Evolutionary conservation across 345 rosid genomes (phyloP).

Genomic region (Eucalyptus curtisii): DNA sequence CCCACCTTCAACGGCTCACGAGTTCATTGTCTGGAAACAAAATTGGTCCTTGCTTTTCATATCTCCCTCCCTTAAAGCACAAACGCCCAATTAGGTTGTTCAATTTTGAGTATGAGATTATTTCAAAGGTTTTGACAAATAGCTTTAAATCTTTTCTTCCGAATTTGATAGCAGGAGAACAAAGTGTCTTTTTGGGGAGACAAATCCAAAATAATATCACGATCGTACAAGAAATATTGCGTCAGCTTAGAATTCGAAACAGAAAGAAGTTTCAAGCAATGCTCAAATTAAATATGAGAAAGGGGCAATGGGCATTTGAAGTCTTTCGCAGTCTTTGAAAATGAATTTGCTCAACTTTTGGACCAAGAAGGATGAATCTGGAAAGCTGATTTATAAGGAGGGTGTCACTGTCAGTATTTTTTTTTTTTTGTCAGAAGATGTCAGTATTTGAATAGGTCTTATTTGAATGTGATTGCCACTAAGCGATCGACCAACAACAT

Average conservation of each 20-base stretch:
- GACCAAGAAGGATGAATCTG: neutral
- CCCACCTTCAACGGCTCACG: neutral
- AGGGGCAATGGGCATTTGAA: neutral
- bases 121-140: neutral
- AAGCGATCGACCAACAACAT: neutral
- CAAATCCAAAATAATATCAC: neutral
- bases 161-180: neutral
- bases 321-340: neutral
- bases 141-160: neutral
- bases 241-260: neutral
- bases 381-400: neutral
- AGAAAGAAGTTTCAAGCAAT: neutral
- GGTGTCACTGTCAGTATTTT: neutral
- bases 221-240: too few relatives aligned
- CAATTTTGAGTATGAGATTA: neutral
- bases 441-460: neutral
- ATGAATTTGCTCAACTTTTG: neutral
- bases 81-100: neutral
- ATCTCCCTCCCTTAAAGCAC: neutral
- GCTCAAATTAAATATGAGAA: neutral
- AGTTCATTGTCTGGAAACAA: neutral
- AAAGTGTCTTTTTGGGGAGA: neutral
- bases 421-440: neutral
- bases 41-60: neutral
- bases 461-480: too few relatives aligned